Conservation (phyloP, 345 rosid species). For the Arabis hirsuta region DNA sequence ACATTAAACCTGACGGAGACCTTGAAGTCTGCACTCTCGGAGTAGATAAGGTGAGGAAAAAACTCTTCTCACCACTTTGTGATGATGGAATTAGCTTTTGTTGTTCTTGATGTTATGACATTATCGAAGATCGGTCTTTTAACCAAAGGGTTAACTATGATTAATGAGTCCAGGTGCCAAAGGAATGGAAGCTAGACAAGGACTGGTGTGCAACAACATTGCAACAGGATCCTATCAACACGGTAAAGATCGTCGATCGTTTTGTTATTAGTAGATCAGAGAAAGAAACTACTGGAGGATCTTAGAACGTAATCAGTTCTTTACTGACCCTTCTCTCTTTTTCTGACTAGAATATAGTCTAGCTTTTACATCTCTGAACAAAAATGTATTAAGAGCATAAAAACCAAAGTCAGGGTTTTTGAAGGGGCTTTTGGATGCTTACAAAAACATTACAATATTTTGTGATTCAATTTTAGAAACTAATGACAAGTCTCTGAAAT, state of each 20-base stretch:
- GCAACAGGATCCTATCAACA: slow-evolving; percentile 67
- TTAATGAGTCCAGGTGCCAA: slow-evolving; percentile 62
- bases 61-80: not conserved
- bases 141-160: not conserved
- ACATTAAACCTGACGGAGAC: slow-evolving; percentile 74
- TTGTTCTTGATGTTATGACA: not conserved
- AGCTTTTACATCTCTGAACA: not conserved
- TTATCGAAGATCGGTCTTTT: no score
- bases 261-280: slow-evolving; percentile 56
- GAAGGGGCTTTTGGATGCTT: not conserved
- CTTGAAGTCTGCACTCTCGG: slow-evolving; percentile 92
- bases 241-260: slow-evolving; percentile 69
- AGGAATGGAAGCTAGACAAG: slow-evolving; percentile 83
- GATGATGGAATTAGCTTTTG: slow-evolving; percentile 11
- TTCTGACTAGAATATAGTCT: not conserved
- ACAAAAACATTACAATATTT: not conserved
- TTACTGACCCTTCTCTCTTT: slow-evolving; percentile 39
- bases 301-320: slow-evolving; percentile 38
- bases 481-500: slow-evolving; percentile 9
- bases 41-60: slow-evolving; percentile 71
- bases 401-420: not conserved
- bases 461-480: not conserved
- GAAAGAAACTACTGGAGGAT: slow-evolving; percentile 42
- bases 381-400: not conserved
- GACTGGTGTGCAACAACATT: slow-evolving; percentile 65